phyloP scores from a whole-genome alignment of 768 basidiomycete genomes.

The Trametes cubensis region DNA sequence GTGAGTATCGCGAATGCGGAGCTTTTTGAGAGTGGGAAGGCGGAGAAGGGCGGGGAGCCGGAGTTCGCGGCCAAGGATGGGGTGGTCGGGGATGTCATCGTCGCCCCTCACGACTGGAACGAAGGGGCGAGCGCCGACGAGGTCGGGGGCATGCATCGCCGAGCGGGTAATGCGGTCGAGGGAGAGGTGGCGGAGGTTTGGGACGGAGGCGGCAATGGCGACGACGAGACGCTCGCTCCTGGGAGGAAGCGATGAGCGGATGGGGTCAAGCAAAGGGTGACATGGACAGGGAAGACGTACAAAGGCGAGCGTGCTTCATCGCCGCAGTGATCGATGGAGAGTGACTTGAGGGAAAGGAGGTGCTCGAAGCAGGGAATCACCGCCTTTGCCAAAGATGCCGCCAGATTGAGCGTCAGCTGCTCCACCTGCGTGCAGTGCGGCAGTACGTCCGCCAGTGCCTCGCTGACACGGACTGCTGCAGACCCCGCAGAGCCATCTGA shows the following conservation, averaged over 20 bases:
- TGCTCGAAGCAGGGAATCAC: constrained; percentile 52
- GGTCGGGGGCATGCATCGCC: constrained; percentile 62
- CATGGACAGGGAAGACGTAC: constrained; percentile 34
- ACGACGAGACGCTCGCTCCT: constrained; percentile 75
- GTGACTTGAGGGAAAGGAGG: constrained; percentile 45
- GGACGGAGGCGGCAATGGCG: constrained; percentile 63
- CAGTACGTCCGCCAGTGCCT: constrained; percentile 55
- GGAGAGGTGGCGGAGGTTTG: constrained; percentile 55
- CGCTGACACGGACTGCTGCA: constrained; percentile 39
- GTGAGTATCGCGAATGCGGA: constrained; percentile 71
- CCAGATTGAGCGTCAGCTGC: constrained; percentile 49
- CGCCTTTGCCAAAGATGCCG: constrained; percentile 51
- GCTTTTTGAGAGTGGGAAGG: constrained; percentile 60
- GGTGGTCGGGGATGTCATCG: constrained; percentile 56
- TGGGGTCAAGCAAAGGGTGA: constrained; percentile 12
- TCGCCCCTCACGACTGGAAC: constrained; percentile 67
- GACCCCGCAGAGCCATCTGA: constrained; percentile 21
- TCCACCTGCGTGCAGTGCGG: constrained; percentile 49
- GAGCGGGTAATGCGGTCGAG: constrained; percentile 71
- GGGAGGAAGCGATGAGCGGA: constrained; percentile 20
- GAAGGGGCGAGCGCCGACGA: constrained; percentile 53
- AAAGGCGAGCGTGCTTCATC: constrained; percentile 40
- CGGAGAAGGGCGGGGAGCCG: constrained; percentile 66
- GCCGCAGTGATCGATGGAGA: constrained; percentile 51
- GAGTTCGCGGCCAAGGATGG: constrained; percentile 55